Conservation (phyloP, 768 basidiomycete genomes). For the Piloderma croceum region DNA sequence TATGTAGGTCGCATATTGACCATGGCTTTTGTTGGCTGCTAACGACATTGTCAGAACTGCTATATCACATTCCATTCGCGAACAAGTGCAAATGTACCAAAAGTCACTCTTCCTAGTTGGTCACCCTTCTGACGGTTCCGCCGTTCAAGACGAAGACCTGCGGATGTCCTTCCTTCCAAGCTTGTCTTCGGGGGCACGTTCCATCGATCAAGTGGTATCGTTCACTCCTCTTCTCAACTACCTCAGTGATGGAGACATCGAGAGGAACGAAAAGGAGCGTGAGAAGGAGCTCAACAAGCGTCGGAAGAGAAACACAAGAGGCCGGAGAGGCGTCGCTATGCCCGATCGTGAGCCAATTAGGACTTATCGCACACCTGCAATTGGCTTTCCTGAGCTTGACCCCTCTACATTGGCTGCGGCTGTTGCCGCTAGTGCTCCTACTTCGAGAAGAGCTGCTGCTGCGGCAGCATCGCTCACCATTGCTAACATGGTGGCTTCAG, state of each 20-base stretch:
- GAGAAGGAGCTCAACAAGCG: slow-evolving; percentile 90
- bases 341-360: slow-evolving; percentile 91
- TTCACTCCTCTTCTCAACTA: slow-evolving; percentile 90
- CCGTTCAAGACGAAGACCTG: slow-evolving; percentile 85
- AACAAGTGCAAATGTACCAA: slow-evolving; percentile 89
- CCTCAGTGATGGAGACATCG: slow-evolving; percentile 84
- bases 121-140: slow-evolving; percentile 74
- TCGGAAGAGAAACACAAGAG: slow-evolving; percentile 78
- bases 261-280: slow-evolving; percentile 83
- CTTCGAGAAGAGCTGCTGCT: slow-evolving; percentile 78
- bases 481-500: slow-evolving; percentile 87
- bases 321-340: slow-evolving; percentile 70
- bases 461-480: slow-evolving; percentile 80
- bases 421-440: slow-evolving; percentile 59
- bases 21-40: slow-evolving; percentile 1
- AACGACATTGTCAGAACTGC: slow-evolving; percentile 61
- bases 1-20: slow-evolving; percentile 47
- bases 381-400: slow-evolving; percentile 78
- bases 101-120: slow-evolving; percentile 89
- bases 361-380: slow-evolving; percentile 86
- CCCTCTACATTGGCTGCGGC: slow-evolving; percentile 63
- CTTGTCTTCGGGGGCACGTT: slow-evolving; percentile 63
- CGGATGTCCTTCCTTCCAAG: slow-evolving; percentile 83
- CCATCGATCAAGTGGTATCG: slow-evolving; percentile 68
- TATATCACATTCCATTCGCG: slow-evolving; percentile 91